Evolutionary conservation across 352 stramenopile genomes (phyloP), one percentile per base, ranked within the genome.

Genomic region (Phytophthora pseudosyringae): DNA sequence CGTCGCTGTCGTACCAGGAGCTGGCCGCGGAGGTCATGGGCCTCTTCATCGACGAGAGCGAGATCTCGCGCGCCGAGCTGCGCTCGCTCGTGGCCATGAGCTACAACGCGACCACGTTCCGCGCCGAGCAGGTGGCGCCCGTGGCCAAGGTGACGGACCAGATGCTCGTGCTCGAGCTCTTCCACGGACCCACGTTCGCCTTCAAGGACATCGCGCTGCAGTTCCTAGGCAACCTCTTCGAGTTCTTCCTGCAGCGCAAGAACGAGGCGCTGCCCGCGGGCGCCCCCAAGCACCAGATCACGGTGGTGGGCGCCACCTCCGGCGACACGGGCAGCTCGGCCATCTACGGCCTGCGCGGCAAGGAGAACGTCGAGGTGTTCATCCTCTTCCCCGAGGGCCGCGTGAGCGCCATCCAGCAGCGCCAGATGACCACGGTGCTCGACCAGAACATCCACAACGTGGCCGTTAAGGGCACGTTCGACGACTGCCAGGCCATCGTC

Each of bases 181-280:
- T 99, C 82, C 97, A 99, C 71, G 98, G 98, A 60, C 97, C 97
- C 25, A 99, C 98, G 35, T 99, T 99, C 75, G 97, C 98, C 18
- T 99, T 99, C 84, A 99, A 99, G 82, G 98, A 99, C 81, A 98
- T 99, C 50, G 98, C 97, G 52, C 78, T 99, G 32, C 97, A 99
- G 83, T 99, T 99, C 76, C 83, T 99, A 13, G 98, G 98, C 54
- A 99, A 99, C 72, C 90, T 99, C 29, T 99, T 99, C 67, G 97
- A 99, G 85, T 99, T 99, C 78, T 99, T 99, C 66, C 77, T 99
- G 44, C 84, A 95, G 64, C 84, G 90, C 56, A 93, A 91, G 71
- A 95, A 94, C 64, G 86, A 71, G 73, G 64, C 38, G 84, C 94
- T 86, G 78, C 43, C 73, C 0, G 45, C 60, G 3, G 51, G 61